Conservation (phyloP, 805 yeast genomes). For the Wickerhamomyces subpelliculosus region DNA sequence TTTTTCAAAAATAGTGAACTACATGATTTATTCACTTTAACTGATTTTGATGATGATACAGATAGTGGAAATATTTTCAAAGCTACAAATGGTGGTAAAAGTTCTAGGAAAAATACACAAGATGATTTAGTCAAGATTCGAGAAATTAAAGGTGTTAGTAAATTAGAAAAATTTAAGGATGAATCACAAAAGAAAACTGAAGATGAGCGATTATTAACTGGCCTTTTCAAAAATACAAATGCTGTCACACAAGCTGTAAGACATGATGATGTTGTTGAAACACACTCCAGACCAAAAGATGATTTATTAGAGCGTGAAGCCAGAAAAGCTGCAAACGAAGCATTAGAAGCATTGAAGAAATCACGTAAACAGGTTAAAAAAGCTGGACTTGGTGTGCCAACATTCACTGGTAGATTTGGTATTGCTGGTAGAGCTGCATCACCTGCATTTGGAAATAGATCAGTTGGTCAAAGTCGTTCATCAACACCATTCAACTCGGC, state of each 20-base stretch:
- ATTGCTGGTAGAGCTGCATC: constrained; percentile 53
- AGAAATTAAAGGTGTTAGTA: constrained; percentile 63
- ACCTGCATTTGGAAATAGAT: neutral
- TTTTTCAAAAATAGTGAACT: constrained; percentile 90
- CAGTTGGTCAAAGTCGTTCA: constrained; percentile 15
- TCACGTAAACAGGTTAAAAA: constrained; percentile 39
- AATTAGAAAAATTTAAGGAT: constrained; percentile 53
- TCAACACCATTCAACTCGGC: constrained; percentile 2
- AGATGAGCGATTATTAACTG: constrained; percentile 66
- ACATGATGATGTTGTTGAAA: constrained; percentile 71
- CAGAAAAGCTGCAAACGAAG: constrained; percentile 44
- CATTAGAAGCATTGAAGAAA: constrained; percentile 48
- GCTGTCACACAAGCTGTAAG: constrained; percentile 61
- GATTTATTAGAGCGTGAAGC: constrained; percentile 53
- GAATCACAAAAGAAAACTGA: constrained; percentile 33
- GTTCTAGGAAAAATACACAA: constrained; percentile 28
- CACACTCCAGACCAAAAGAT: constrained; percentile 28
- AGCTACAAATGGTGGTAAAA: too few relatives aligned
- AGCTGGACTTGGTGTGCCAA: constrained; percentile 68
- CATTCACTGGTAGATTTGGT: constrained; percentile 96
- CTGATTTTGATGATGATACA: constrained; percentile 55
- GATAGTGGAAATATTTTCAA: constrained; percentile 57
- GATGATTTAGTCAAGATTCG: constrained; percentile 69
- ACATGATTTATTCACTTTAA: constrained; percentile 81
- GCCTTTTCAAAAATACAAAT: constrained; percentile 62